These are phyloP conservation scores for Ustilago sp. DNA, from an alignment of 1,284 basidiomycete genomes.

Conservation along the genomic window DNA sequence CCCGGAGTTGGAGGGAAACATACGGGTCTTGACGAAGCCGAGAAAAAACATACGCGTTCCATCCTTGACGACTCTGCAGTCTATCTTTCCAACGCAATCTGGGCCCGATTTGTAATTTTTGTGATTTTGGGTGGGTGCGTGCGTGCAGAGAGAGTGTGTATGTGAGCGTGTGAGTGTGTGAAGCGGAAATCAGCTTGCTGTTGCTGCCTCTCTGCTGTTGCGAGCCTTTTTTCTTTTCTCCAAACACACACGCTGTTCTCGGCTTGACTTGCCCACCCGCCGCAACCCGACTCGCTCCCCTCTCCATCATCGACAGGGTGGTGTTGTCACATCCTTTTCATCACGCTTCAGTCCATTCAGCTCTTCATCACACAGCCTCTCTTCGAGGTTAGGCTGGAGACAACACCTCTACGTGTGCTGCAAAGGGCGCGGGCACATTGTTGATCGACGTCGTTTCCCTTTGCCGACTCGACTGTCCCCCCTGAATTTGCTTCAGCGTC, in stretches of 20 bases:
- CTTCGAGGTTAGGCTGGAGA: not conserved
- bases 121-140: too few species aligned
- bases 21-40: too few species aligned
- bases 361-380: not conserved
- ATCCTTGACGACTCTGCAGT: too few species aligned
- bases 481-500: not conserved
- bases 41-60: too few species aligned
- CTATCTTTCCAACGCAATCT: too few species aligned
- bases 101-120: too few species aligned
- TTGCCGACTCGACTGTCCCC: not conserved
- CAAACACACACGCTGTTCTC: not conserved
- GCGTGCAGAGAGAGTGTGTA: too few species aligned
- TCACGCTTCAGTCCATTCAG: not conserved
- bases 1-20: too few species aligned
- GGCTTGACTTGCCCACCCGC: slow-evolving; percentile 5
- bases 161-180: too few species aligned
- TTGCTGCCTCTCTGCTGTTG: too few species aligned
- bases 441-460: not conserved
- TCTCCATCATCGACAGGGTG: slow-evolving; percentile 9
- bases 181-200: too few species aligned
- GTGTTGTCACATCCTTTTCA: not conserved
- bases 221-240: not conserved
- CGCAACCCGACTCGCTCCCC: not conserved
- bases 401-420: not conserved
- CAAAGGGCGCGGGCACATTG: not conserved